Evolutionary conservation across 2,329 filamentous ascomycete species (phyloP).

Genomic region (Phaeomoniella chlamydospora): DNA sequence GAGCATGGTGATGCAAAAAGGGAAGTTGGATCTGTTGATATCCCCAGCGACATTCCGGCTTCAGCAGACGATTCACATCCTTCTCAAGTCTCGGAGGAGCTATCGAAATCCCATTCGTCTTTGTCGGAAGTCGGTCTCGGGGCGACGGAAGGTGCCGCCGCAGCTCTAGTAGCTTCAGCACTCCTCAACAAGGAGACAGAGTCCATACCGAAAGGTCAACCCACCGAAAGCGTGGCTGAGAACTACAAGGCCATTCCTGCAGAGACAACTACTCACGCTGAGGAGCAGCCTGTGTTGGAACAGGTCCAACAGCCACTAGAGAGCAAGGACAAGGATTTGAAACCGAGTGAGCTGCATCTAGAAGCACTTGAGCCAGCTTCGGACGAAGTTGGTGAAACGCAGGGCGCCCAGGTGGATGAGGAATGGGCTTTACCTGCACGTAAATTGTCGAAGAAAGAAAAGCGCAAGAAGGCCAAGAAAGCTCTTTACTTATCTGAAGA

Average conservation of each 20-base stretch:
- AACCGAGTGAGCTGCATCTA: no score
- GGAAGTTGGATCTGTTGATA: slow-evolving; percentile 1
- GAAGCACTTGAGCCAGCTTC: no score
- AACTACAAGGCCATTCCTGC: no score
- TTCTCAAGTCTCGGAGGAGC: no score
- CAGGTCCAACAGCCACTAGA: no score
- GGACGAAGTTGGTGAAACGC: no score
- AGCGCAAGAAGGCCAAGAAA: not conserved
- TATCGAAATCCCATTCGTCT: not conserved
- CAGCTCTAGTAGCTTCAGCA: no score
- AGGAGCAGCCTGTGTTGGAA: no score
- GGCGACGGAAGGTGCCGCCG: not conserved
- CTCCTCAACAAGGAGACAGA: not conserved
- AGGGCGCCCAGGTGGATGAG: not conserved
- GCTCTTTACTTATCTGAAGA: not conserved
- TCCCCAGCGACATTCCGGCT: not conserved
- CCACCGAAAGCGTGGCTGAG: no score
- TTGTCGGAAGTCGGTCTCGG: not conserved
- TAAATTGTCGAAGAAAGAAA: not conserved
- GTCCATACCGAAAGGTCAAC: not conserved
- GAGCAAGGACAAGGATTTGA: no score
- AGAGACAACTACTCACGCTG: no score
- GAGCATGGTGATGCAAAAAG: slow-evolving; percentile 2
- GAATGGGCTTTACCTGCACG: not conserved
- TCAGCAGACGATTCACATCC: no score